Percentiles rank a stretch among this genome's conserved stretches.
Conservation (phyloP, 352 stramenopile species). For the Phytophthora cactorum region DNA sequence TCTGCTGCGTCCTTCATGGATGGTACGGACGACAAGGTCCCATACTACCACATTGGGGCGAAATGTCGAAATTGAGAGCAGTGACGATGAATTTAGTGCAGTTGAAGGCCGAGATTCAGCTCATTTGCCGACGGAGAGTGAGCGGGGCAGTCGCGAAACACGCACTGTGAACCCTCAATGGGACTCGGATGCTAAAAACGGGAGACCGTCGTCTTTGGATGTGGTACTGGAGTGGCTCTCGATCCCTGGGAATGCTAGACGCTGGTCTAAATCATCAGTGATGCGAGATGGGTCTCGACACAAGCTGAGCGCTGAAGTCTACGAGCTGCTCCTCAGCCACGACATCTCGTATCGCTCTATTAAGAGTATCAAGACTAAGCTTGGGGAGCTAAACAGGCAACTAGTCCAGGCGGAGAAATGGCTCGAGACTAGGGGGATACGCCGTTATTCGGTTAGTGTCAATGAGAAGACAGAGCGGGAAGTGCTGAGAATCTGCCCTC, state of each 20-base stretch:
- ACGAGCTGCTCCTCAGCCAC: constrained; percentile 7
- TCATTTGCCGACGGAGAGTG: not conserved
- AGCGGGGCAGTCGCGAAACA: not conserved
- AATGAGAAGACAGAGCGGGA: not conserved
- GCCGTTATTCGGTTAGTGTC: not conserved
- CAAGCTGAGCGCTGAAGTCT: constrained; percentile 13
- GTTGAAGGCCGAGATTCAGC: not conserved
- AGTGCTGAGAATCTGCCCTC: constrained; percentile 17
- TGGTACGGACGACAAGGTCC: not conserved
- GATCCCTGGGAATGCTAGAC: constrained; percentile 12
- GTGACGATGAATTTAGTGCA: not conserved
- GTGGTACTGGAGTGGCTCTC: constrained; percentile 25
- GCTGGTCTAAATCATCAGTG: not conserved
- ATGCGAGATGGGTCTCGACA: not conserved
- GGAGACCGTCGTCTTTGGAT: constrained; percentile 6
- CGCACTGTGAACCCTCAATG: not conserved
- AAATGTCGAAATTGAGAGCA: not conserved
- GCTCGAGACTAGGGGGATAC: constrained; percentile 1
- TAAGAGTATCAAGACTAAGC: not conserved
- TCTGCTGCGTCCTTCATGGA: not conserved
- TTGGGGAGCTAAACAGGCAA: constrained; percentile 5
- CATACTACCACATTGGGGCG: not conserved
- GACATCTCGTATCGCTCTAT: constrained; percentile 12
- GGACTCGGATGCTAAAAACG: not conserved
- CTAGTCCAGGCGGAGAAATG: constrained; percentile 10